These are phyloP conservation scores for Ophiocordyceps australis DNA, from an alignment of 2,329 filamentous ascomycete genomes.

Conservation along the genomic window DNA sequence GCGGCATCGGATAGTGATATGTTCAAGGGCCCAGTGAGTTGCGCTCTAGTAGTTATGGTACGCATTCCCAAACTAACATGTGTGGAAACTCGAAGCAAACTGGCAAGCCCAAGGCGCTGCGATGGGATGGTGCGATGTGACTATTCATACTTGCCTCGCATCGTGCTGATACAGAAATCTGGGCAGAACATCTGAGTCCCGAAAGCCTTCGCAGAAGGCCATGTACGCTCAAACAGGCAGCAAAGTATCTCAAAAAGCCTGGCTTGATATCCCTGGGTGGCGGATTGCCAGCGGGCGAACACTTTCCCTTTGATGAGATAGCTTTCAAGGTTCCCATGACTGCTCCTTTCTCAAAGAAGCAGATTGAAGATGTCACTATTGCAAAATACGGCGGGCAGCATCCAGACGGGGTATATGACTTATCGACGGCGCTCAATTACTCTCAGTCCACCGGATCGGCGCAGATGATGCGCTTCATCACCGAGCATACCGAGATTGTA, in stretches of 20 bases:
- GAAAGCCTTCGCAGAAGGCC: conserved; percentile 44
- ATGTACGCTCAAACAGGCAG: conserved; percentile 68
- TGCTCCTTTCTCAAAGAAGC: conserved; percentile 52
- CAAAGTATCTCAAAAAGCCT: conserved; percentile 59
- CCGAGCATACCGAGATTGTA: conserved; percentile 88
- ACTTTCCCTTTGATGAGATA: conserved; percentile 80
- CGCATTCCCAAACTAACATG: not conserved
- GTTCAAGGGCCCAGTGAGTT: conserved; percentile 57
- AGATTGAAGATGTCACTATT: conserved; percentile 42
- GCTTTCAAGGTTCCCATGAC: conserved; percentile 53
- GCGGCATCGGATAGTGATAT: conserved; percentile 62
- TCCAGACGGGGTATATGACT: conserved; percentile 40
- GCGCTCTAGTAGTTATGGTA: not conserved
- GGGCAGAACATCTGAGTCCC: conserved; percentile 29
- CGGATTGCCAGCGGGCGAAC: conserved; percentile 70
- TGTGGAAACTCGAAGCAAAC: conserved; percentile 9
- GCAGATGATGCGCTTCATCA: conserved; percentile 77
- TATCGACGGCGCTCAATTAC: conserved; percentile 85
- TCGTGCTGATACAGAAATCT: too few relatives aligned
- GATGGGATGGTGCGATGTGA: conserved; percentile 78
- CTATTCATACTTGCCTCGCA: too few relatives aligned
- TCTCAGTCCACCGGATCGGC: conserved; percentile 72
- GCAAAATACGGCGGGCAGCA: conserved; percentile 72
- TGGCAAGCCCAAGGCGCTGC: conserved; percentile 57
- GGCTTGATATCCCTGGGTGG: conserved; percentile 85